These are phyloP conservation scores for Rhodamnia rubescens DNA, from an alignment of 345 rosid genomes.

Conservation along the genomic window DNA sequence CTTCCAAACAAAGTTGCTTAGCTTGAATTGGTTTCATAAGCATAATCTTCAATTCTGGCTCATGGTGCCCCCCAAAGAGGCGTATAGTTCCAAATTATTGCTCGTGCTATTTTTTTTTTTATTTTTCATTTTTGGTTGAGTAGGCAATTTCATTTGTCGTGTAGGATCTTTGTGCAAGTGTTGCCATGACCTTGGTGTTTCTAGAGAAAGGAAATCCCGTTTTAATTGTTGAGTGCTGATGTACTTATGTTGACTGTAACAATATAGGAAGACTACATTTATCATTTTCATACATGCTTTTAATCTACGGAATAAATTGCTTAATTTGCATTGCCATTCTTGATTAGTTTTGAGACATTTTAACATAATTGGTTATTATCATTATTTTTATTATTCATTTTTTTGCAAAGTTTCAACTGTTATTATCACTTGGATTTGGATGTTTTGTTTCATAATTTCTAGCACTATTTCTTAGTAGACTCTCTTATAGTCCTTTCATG, in stretches of 20 bases:
- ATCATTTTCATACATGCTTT: neutral
- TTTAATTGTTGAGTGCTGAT: neutral
- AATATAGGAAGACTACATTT: neutral
- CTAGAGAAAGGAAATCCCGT: neutral
- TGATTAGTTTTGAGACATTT: neutral
- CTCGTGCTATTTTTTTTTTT: neutral
- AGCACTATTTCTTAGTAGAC: neutral
- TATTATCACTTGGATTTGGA: neutral
- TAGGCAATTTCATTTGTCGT: neutral
- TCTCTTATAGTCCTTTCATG: neutral
- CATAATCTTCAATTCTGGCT: neutral
- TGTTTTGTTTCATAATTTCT: neutral
- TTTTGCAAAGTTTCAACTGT: neutral
- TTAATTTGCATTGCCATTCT: neutral
- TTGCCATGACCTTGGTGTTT: neutral
- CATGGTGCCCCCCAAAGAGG: neutral
- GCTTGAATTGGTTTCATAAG: neutral
- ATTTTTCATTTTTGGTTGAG: neutral
- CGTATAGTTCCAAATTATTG: neutral
- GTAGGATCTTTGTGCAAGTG: neutral
- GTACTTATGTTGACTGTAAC: neutral
- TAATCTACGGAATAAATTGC: neutral
- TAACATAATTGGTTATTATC: neutral
- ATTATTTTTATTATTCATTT: neutral
- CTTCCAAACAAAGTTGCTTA: neutral